Conservation (phyloP, 1,284 basidiomycete genomes). For the Vanrija sp. region DNA sequence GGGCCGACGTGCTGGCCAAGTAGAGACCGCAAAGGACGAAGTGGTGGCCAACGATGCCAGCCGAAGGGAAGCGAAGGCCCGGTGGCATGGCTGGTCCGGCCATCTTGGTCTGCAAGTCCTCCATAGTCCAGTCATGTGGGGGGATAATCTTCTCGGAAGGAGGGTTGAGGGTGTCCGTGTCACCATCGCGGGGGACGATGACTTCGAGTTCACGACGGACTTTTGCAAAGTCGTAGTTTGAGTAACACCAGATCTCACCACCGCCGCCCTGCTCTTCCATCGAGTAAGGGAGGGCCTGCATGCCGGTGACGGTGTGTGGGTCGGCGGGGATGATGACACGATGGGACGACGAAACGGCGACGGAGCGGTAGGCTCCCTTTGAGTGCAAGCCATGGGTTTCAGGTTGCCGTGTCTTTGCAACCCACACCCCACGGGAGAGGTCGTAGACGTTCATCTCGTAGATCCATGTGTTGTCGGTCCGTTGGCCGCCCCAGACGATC, state of each 20-base stretch:
- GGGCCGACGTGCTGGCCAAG: conserved; percentile 69
- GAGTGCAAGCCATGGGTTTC: conserved; percentile 69
- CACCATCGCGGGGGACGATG: conserved; percentile 63
- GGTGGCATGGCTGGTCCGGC: conserved; percentile 68
- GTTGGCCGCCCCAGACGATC: conserved; percentile 92
- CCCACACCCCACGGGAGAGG: conserved; percentile 66
- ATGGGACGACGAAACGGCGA: conserved; percentile 68
- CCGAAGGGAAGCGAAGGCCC: conserved; percentile 87
- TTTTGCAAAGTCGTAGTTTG: conserved; percentile 72
- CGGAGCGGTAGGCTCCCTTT: conserved; percentile 80
- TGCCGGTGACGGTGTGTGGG: conserved; percentile 10
- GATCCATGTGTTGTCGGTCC: conserved; percentile 63
- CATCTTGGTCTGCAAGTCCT: conserved; percentile 53
- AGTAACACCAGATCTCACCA: conserved; percentile 47
- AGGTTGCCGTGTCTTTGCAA: conserved; percentile 63
- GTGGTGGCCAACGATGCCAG: conserved; percentile 79
- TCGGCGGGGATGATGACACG: conserved; percentile 61
- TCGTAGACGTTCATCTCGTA: conserved; percentile 88
- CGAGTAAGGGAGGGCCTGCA: conserved; percentile 21
- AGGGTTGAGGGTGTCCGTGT: conserved; percentile 49
- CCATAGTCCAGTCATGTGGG: conserved; percentile 60
- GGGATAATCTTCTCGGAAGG: conserved; percentile 57
- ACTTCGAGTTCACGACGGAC: conserved; percentile 89
- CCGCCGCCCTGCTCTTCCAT: conserved; percentile 38
- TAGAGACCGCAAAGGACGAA: conserved; percentile 86